These are phyloP conservation scores for Chlamydomonas sphaeroides DNA, from an alignment of 139 green algal species.

Conservation along the genomic window DNA sequence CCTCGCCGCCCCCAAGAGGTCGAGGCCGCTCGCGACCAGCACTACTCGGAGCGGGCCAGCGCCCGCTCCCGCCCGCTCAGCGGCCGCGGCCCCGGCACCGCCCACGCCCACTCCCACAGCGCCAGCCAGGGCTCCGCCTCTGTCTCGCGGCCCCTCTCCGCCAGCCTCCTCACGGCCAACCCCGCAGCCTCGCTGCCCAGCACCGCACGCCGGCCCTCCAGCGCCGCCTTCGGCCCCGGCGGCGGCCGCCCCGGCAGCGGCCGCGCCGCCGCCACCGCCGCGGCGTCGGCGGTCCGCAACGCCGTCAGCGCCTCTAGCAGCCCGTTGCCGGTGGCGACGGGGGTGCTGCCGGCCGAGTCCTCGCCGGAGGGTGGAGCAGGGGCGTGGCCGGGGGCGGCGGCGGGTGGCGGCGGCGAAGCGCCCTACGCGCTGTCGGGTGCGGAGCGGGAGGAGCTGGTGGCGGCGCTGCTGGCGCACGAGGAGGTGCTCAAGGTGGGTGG, in stretches of 20 bases:
- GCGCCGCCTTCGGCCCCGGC: not conserved
- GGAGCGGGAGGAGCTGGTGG: slow-evolving; percentile 20
- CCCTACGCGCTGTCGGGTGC: not conserved
- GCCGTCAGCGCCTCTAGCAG: not conserved
- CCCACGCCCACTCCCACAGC: no score
- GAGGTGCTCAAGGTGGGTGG: slow-evolving; percentile 4
- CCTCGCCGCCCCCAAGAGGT: not conserved
- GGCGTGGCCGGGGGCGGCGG: no score
- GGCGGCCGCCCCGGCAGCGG: not conserved
- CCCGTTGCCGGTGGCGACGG: no score
- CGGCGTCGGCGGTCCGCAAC: not conserved
- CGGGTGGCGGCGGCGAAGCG: no score
- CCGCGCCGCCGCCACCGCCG: not conserved
- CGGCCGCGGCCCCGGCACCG: not conserved
- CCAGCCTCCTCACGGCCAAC: not conserved
- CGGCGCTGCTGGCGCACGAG: slow-evolving; percentile 18
- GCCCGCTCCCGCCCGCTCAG: not conserved
- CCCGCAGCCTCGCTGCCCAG: not conserved
- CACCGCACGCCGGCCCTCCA: not conserved
- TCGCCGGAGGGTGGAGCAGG: no score
- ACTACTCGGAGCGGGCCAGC: not conserved
- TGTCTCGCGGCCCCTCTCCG: slow-evolving; percentile 10
- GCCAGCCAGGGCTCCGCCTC: not conserved
- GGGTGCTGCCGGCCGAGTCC: no score
- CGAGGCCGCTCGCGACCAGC: not conserved